Conservation (phyloP, 345 rosid genomes). For the Corchorus olitorius region DNA sequence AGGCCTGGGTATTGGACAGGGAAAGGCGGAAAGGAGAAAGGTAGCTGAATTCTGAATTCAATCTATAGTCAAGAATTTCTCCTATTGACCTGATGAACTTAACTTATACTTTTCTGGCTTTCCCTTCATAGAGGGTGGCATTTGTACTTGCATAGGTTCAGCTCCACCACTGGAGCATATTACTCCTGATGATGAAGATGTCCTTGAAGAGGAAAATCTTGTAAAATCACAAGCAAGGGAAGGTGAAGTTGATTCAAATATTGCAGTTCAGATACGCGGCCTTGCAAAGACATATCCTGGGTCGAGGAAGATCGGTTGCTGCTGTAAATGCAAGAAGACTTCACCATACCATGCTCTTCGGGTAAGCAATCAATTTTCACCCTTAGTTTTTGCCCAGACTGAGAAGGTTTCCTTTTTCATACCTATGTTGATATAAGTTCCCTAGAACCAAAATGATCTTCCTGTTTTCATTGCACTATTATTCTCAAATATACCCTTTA, state of each 20-base stretch:
- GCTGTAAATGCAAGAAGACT: slow-evolving; percentile 75
- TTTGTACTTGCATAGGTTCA: slow-evolving; percentile 76
- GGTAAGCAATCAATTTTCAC: slow-evolving; percentile 41
- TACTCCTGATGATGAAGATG: slow-evolving; percentile 81
- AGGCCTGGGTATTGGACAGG: slow-evolving; percentile 88
- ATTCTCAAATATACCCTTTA: neutral
- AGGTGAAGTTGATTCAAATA: slow-evolving; percentile 49
- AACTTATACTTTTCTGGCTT: slow-evolving; percentile 18
- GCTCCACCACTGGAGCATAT: slow-evolving; percentile 54
- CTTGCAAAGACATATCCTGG: slow-evolving; percentile 80
- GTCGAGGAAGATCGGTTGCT: slow-evolving; percentile 54
- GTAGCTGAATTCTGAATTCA: slow-evolving; percentile 39
- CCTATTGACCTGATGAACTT: slow-evolving; percentile 3
- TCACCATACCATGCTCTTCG: slow-evolving; percentile 77
- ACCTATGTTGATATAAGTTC: neutral
- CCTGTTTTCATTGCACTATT: neutral
- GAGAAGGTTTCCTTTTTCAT: neutral
- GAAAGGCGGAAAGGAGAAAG: slow-evolving; percentile 77
- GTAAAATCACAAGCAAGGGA: slow-evolving; percentile 60
- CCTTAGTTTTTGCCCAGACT: neutral
- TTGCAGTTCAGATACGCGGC: slow-evolving; percentile 86
- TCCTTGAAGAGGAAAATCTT: slow-evolving; percentile 72
- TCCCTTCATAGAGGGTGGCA: slow-evolving; percentile 68
- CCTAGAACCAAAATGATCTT: slow-evolving; percentile 2
- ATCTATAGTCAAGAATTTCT: slow-evolving; percentile 5